These are phyloP conservation scores for Pelargonium fulgidum DNA, from an alignment of 441 rosid genomes.

Conservation along the genomic window DNA sequence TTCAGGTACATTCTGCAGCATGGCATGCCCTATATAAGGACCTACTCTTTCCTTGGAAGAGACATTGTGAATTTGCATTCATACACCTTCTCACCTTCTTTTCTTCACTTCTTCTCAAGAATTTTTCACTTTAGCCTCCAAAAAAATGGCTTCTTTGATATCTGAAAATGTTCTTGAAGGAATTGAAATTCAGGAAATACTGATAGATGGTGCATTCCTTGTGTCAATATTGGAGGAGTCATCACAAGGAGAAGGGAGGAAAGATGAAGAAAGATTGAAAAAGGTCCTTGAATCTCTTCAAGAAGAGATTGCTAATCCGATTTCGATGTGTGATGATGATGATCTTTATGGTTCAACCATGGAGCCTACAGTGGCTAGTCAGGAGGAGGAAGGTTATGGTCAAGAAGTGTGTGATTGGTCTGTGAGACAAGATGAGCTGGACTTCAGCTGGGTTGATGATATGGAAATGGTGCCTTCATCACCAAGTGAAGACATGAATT, in stretches of 20 bases:
- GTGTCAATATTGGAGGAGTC: slow-evolving; percentile 5
- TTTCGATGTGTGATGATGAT: background rate
- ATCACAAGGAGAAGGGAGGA: too few species aligned
- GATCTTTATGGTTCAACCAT: background rate
- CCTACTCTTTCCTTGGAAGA: background rate
- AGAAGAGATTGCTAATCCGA: background rate
- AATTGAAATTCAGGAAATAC: background rate
- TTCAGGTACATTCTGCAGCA: background rate
- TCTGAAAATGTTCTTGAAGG: slow-evolving; percentile 1
- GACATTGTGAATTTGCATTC: background rate
- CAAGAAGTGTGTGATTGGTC: background rate
- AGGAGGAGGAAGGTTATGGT: too few species aligned
- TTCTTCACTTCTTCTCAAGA: background rate
- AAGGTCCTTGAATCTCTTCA: background rate
- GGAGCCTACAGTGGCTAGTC: background rate
- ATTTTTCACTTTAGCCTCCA: background rate
- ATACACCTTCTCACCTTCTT: too few species aligned
- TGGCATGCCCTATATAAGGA: slow-evolving; percentile 5
- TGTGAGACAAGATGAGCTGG: background rate
- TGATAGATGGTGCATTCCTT: slow-evolving; percentile 3
- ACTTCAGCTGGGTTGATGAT: slow-evolving; percentile 8
- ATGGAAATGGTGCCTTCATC: slow-evolving; percentile 10
- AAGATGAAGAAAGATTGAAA: background rate
- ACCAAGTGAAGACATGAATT: slow-evolving; percentile 10
- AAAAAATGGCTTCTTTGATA: slow-evolving; percentile 7